A percentile compares a stretch with the other conserved stretches of the same genome.
Conservation (phyloP, 2,329 filamentous ascomycete genomes). For the Fusarium buharicum region DNA sequence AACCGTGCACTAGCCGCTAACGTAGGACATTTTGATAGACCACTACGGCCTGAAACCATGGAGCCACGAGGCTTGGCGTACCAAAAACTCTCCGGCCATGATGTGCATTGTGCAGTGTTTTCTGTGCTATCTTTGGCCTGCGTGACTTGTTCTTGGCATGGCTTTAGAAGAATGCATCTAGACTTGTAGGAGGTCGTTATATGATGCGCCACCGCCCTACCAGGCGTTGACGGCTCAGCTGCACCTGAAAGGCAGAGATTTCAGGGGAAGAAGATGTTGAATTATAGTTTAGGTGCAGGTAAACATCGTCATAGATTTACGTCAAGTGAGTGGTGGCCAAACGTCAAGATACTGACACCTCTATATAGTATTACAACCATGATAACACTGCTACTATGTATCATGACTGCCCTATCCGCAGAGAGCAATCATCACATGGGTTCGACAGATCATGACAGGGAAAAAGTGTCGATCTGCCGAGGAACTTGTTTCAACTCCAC, state of each 20-base stretch:
- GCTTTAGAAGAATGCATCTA: slow-evolving; percentile 1
- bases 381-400: background rate
- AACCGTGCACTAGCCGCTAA: slow-evolving; percentile 17
- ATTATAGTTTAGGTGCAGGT: too few species aligned
- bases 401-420: background rate
- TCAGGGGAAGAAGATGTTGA: background rate
- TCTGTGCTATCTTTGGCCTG: too few species aligned
- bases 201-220: slow-evolving; percentile 1
- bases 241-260: background rate
- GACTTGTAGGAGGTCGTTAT: too few species aligned
- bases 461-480: slow-evolving; percentile 31
- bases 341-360: background rate
- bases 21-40: background rate
- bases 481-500: slow-evolving; percentile 14
- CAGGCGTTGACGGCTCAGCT: too few species aligned
- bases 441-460: slow-evolving; percentile 1
- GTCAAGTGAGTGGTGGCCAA: background rate
- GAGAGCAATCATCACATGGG: background rate
- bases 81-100: background rate
- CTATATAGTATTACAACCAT: background rate
- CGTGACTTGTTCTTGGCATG: background rate
- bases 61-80: slow-evolving; percentile 3
- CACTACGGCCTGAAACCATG: slow-evolving; percentile 26
- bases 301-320: background rate
- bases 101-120: too few species aligned